Conservation (phyloP, 2,329 filamentous ascomycete genomes). For the Penicillium psychrosexuale region DNA sequence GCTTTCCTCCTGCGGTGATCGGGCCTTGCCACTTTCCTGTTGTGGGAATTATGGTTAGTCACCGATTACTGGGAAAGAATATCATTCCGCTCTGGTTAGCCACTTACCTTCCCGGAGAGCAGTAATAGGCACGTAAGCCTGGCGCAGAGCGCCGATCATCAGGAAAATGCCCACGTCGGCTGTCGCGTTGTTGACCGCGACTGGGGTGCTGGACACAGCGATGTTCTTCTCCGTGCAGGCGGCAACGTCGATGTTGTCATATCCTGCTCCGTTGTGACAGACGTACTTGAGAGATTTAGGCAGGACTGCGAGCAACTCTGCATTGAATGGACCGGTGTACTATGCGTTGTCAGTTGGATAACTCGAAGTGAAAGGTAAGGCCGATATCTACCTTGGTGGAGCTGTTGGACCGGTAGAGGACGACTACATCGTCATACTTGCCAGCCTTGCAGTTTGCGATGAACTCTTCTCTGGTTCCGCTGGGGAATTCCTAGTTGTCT, state of each 20-base stretch:
- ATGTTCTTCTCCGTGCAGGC: conserved; percentile 50
- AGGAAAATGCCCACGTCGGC: conserved; percentile 49
- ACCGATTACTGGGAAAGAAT: not conserved
- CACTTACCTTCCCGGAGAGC: conserved; percentile 41
- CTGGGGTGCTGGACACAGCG: conserved; percentile 45
- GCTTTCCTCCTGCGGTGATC: conserved; percentile 4
- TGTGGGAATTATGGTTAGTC: not conserved
- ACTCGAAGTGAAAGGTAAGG: not conserved
- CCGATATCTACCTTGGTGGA: conserved; percentile 45
- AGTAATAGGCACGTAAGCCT: conserved; percentile 42
- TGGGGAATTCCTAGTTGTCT: conserved; percentile 38
- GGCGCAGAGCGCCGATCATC: conserved; percentile 47
- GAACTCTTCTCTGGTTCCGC: conserved; percentile 55
- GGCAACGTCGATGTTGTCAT: conserved; percentile 58
- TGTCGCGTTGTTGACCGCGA: conserved; percentile 48
- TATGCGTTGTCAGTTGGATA: conserved; percentile 8
- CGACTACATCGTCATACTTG: conserved; percentile 54
- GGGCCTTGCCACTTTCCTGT: conserved; percentile 44
- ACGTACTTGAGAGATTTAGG: conserved; percentile 49
- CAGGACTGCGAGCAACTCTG: conserved; percentile 46
- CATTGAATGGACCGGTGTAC: conserved; percentile 49
- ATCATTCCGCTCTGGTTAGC: no score
- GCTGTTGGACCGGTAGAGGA: conserved; percentile 58
- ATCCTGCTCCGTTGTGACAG: conserved; percentile 57
- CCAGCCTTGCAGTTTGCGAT: conserved; percentile 54